Evolutionary conservation across 805 yeast species (phyloP).

Genomic region (Starmerella asiatica): DNA sequence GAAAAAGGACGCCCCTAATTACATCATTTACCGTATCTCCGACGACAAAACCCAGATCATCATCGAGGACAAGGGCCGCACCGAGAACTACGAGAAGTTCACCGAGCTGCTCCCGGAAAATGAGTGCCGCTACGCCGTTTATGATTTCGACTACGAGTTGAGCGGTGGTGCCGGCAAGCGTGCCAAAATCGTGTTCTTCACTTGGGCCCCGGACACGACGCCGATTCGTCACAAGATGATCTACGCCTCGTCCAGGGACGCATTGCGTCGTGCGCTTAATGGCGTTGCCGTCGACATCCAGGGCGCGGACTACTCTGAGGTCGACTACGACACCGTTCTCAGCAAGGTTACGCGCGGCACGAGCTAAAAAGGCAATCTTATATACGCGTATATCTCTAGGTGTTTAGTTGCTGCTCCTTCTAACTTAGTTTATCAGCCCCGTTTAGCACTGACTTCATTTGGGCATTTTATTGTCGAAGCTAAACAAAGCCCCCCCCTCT

Average conservation of each 20-base stretch:
- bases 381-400: background rate
- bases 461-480: too few relatives aligned
- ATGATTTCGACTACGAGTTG: conserved; percentile 90
- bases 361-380: conserved; percentile 21
- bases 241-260: conserved; percentile 96
- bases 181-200: conserved; percentile 53
- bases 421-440: too few relatives aligned
- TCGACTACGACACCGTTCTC: conserved; percentile 82
- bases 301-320: conserved; percentile 97
- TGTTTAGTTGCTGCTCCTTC: too few relatives aligned
- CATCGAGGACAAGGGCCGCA: conserved; percentile 71
- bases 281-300: conserved; percentile 91
- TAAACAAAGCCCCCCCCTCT: too few relatives aligned
- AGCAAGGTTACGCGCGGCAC: conserved; percentile 81
- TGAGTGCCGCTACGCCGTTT: conserved; percentile 92
- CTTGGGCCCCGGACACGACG: conserved; percentile 98
- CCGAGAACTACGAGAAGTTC: conserved; percentile 68
- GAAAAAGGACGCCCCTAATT: conserved; percentile 56
- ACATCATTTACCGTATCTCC: conserved; percentile 66
- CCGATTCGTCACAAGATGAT: conserved; percentile 90
- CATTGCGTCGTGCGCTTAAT: conserved; percentile 90
- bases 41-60: conserved; percentile 80
- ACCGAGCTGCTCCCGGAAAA: conserved; percentile 83
- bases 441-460: too few relatives aligned
- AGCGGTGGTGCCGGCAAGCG: conserved; percentile 89